Conservation (phyloP, 768 basidiomycete species). For the Pleurotus platypus region DNA sequence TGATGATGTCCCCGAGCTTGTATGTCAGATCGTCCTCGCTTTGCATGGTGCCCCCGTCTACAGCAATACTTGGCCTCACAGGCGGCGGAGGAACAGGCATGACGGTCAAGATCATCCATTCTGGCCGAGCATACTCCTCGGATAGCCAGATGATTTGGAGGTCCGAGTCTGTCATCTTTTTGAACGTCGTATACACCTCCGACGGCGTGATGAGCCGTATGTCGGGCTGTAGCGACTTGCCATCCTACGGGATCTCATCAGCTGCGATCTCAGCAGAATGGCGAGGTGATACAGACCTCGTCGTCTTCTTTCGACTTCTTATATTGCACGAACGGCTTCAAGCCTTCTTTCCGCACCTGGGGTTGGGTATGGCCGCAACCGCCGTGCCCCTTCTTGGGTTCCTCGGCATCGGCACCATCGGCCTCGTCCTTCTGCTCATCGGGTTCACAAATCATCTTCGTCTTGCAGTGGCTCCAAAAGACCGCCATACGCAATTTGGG, state of each 20-base stretch:
- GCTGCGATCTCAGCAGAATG: slow-evolving; percentile 1
- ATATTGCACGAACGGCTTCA: slow-evolving; percentile 93
- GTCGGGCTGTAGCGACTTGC: slow-evolving; percentile 78
- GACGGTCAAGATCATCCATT: slow-evolving; percentile 99
- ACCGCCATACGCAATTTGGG: slow-evolving; percentile 84
- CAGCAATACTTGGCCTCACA: slow-evolving; percentile 95
- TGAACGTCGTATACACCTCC: slow-evolving; percentile 91
- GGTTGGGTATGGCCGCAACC: slow-evolving; percentile 96
- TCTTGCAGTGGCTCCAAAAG: slow-evolving; percentile 85
- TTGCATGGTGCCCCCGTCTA: slow-evolving; percentile 94
- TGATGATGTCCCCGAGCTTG: slow-evolving; percentile 95
- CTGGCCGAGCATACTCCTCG: slow-evolving; percentile 93
- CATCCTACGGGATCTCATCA: slow-evolving; percentile 48
- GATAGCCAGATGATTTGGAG: slow-evolving; percentile 87
- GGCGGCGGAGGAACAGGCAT: slow-evolving; percentile 97
- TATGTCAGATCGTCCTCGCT: slow-evolving; percentile 99
- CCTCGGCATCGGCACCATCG: slow-evolving; percentile 63
- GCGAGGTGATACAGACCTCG: slow-evolving; percentile 59
- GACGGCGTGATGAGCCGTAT: slow-evolving; percentile 79
- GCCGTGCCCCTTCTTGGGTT: slow-evolving; percentile 89
- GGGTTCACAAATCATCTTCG: slow-evolving; percentile 84
- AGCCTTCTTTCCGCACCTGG: slow-evolving; percentile 85
- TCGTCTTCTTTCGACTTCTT: slow-evolving; percentile 94
- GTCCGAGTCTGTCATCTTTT: slow-evolving; percentile 91
- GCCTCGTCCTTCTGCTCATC: slow-evolving; percentile 88